A percentile compares a stretch with the other conserved stretches of the same genome.
Conservation (phyloP, 176 grass and related monocot genomes). For the Carex myosuroides region DNA sequence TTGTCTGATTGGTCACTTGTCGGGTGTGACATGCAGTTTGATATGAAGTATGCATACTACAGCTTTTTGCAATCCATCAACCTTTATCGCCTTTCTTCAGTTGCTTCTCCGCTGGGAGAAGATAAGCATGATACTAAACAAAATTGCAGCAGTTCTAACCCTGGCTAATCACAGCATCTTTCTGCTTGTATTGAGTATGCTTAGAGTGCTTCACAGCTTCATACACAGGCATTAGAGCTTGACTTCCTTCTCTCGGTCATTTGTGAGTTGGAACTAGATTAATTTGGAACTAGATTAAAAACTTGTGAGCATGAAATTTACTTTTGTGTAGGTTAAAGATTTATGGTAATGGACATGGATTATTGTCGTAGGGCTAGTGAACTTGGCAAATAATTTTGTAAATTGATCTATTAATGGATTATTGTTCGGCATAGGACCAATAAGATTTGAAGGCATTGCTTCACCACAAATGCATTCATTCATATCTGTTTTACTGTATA, state of each 20-base stretch:
- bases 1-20: neutral
- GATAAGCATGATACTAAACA: neutral
- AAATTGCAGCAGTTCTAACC: neutral
- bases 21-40: constrained; percentile 98
- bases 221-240: neutral
- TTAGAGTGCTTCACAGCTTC: neutral
- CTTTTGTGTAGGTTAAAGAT: neutral
- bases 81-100: neutral
- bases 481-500: neutral
- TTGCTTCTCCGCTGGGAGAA: neutral
- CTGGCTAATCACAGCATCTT: neutral
- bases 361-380: neutral
- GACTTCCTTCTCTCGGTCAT: neutral
- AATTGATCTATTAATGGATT: neutral
- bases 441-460: neutral
- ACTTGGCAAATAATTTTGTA: neutral
- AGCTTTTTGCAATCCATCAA: constrained; percentile 59
- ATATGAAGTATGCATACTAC: constrained; percentile 94
- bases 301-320: neutral
- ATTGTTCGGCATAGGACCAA: no score
- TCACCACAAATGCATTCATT: neutral
- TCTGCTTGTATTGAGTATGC: neutral
- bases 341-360: neutral
- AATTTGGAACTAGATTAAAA: neutral
- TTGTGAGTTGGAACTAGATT: neutral